Evolutionary conservation across 768 basidiomycete genomes (phyloP), one percentile per base, ranked within the genome.

Genomic region (Cystobasidium tubakii): DNA sequence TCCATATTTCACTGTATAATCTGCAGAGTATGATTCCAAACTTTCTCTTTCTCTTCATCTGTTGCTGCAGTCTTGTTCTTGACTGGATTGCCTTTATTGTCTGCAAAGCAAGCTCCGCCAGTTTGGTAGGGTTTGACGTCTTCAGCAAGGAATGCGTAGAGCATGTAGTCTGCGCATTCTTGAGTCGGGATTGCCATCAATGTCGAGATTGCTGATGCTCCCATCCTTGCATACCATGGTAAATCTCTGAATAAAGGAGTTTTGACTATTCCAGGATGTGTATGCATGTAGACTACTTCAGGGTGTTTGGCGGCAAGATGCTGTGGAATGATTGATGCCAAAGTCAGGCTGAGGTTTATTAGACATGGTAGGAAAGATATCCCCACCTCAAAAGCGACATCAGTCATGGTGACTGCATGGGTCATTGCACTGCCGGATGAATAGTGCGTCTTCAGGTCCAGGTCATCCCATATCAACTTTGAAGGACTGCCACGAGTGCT

Each of bases 261-360:
- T 50, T 69, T 69, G 66, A 69, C 66, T n/a, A 69, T 69, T 7
- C 66, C 66, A 2, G 66, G 66, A 27, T 50, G 55, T 13, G 44
- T 15, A 50, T 69, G 66, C 34, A 69, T 43, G 29, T 27, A 54
- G 34, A 25, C 44, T 15, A 54, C 44, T 27, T 69, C 31, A 1
- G 66, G 42, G 21, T 31, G 66, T 31, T 54, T 69, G 23, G 10
- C 4, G 17, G 34, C 66, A 29, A 69, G 36, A 43, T 46, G 13
- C 66, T 69, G 57, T 50, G 46, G n/a, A 42, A 21, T 7, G 23
- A 46, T 43, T 17, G 65, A n/a, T n/a, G n/a, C n/a, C n/a, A n/a
- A n/a, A n/a, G n/a, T n/a, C n/a, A n/a, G n/a, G n/a, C n/a, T n/a
- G n/a, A n/a, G n/a, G n/a, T n/a, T n/a, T n/a, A n/a, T n/a, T n/a